phyloP scores from a whole-genome alignment of 2,329 filamentous ascomycete species.

The Fusarium luffae region DNA sequence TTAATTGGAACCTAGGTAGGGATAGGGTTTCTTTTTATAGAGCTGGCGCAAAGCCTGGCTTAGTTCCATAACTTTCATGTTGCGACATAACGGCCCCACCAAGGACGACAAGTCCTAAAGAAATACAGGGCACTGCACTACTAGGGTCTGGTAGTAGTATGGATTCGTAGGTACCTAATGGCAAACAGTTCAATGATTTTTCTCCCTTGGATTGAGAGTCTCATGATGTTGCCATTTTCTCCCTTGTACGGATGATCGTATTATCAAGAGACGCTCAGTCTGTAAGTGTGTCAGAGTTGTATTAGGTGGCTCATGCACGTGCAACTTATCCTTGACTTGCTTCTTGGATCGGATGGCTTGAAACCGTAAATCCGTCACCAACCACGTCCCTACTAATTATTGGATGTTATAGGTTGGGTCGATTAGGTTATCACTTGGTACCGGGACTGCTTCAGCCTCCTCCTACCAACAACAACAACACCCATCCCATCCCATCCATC shows the following conservation, averaged over 20 bases:
- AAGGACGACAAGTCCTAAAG: conserved; percentile 2
- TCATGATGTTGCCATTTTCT: not conserved
- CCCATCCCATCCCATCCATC: not conserved
- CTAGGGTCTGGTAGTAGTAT: too few species aligned
- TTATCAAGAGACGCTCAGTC: not conserved
- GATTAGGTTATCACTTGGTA: conserved; percentile 26
- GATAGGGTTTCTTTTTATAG: conserved; percentile 37
- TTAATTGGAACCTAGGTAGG: conserved; percentile 5
- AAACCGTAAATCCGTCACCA: conserved; percentile 40
- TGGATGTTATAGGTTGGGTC: conserved; percentile 1
- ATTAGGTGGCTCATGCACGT: conserved; percentile 37
- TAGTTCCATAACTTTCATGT: conserved; percentile 3
- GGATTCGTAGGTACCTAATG: not conserved
- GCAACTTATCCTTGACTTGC: conserved; percentile 32
- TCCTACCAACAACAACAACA: conserved; percentile 10
- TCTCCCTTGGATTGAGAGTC: not conserved
- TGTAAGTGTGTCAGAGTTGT: conserved; percentile 22
- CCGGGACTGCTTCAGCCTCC: conserved; percentile 32
- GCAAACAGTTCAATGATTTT: not conserved
- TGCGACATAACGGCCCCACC: conserved; percentile 26
- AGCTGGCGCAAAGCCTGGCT: conserved; percentile 1
- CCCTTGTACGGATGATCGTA: not conserved
- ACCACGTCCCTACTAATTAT: conserved; percentile 13
- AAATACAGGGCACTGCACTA: not conserved
- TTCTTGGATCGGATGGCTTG: conserved; percentile 30